Evolutionary conservation across 2,329 filamentous ascomycete species (phyloP).

Genomic region (Aspergillus sp.): DNA sequence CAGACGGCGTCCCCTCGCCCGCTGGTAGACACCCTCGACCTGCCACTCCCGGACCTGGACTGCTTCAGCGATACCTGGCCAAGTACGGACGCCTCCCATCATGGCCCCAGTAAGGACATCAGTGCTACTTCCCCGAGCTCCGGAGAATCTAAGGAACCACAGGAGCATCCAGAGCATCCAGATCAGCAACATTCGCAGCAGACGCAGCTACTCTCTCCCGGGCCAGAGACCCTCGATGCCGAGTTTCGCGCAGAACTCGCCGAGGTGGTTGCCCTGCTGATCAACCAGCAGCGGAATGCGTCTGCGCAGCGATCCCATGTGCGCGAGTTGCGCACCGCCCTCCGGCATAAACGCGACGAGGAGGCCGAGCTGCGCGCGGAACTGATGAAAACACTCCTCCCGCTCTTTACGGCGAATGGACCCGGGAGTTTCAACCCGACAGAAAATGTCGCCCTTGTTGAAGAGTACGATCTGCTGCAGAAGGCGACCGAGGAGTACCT

Average conservation of each 20-base stretch:
- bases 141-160: conserved; percentile 5
- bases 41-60: too few relatives aligned
- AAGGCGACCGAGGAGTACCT: too few relatives aligned
- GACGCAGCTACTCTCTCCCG: too few relatives aligned
- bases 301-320: conserved; percentile 16
- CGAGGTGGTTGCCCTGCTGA: conserved; percentile 8
- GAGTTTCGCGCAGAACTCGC: not conserved
- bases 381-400: conserved; percentile 23
- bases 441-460: not conserved
- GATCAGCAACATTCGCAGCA: too few relatives aligned
- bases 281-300: conserved; percentile 15
- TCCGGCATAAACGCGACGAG: conserved; percentile 24
- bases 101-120: conserved; percentile 4
- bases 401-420: conserved; percentile 5
- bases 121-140: conserved; percentile 1
- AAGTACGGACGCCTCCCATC: not conserved
- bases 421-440: not conserved
- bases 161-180: not conserved
- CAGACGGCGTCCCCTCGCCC: too few relatives aligned
- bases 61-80: too few relatives aligned
- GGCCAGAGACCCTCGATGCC: not conserved
- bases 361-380: conserved; percentile 17
- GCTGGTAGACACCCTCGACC: too few relatives aligned
- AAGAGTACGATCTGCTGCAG: not conserved
- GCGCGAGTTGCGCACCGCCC: conserved; percentile 19